Conservation (phyloP, 2,329 filamentous ascomycete genomes). For the Elsinoe australis region DNA sequence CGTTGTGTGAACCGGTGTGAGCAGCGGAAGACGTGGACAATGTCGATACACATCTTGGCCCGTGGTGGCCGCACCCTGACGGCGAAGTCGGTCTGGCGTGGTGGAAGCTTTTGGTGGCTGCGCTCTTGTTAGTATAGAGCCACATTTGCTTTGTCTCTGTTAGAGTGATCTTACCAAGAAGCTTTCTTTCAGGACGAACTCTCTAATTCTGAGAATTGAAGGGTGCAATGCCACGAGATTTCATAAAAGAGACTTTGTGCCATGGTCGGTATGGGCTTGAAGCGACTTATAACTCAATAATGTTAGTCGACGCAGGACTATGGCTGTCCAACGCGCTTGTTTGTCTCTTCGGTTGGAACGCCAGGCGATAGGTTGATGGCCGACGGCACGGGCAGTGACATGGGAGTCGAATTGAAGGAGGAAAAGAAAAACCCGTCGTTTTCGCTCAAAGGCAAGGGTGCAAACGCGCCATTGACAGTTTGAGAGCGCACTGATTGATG, state of each 20-base stretch:
- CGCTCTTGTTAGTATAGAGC: conserved; percentile 1
- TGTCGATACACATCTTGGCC: conserved; percentile 9
- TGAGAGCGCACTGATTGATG: conserved; percentile 9
- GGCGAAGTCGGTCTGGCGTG: too few species aligned
- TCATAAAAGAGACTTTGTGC: conserved; percentile 11
- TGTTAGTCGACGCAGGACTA: neutral
- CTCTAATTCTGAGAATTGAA: neutral
- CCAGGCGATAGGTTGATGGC: neutral
- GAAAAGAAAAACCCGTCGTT: conserved; percentile 13
- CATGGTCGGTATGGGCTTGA: conserved; percentile 3
- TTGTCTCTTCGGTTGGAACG: conserved; percentile 12
- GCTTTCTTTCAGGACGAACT: neutral
- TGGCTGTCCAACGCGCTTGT: conserved; percentile 14
- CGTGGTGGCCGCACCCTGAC: too few species aligned
- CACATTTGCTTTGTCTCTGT: neutral
- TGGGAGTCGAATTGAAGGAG: neutral
- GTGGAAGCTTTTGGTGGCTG: neutral
- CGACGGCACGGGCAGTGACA: conserved; percentile 7
- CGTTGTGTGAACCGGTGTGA: conserved; percentile 4
- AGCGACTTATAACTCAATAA: neutral
- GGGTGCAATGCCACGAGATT: neutral
- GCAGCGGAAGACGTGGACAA: conserved; percentile 8
- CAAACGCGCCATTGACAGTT: conserved; percentile 13
- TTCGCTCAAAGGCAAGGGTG: conserved; percentile 3
- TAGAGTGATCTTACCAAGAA: conserved; percentile 3